A percentile compares a stretch with the other conserved stretches of the same genome.
Evolutionary conservation across 2,329 filamentous ascomycete genomes (phyloP).

Genomic region (Alternaria arbusti): DNA sequence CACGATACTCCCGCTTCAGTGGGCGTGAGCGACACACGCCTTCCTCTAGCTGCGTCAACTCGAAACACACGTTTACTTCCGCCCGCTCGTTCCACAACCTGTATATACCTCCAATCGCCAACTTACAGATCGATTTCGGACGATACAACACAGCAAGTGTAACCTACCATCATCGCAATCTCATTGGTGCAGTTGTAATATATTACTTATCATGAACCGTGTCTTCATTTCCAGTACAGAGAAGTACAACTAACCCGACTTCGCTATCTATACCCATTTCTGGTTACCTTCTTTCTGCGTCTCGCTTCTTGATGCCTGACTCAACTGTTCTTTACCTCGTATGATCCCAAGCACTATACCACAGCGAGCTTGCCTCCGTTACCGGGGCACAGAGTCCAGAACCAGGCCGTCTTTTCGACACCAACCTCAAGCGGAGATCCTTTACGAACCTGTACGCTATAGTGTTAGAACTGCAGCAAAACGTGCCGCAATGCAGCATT

Average conservation of each 20-base stretch:
- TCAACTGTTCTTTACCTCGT: not conserved
- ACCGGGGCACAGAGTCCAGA: not conserved
- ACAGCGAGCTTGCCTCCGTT: not conserved
- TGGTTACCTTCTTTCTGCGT: not conserved
- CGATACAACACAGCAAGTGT: not conserved
- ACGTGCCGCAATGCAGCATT: not conserved
- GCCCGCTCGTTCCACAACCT: not conserved
- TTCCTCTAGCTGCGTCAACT: not conserved
- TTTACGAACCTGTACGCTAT: not conserved
- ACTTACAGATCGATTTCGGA: not conserved
- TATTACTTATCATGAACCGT: not conserved
- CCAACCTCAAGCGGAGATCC: not conserved
- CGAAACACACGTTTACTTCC: not conserved
- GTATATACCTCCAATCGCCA: constrained; percentile 14
- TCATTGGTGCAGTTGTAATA: constrained; percentile 12
- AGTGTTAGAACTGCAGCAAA: not conserved
- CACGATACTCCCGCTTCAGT: not conserved
- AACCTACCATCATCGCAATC: not conserved
- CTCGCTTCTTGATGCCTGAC: not conserved
- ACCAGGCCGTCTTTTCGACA: not conserved
- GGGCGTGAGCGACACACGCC: not conserved
- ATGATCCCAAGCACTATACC: not conserved
- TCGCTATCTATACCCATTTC: not conserved
- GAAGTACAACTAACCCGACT: not conserved
- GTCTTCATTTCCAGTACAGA: not conserved